Evolutionary conservation across 306 rosid species (phyloP), one percentile per base, ranked within the genome.

Genomic region (Myrica gale): DNA sequence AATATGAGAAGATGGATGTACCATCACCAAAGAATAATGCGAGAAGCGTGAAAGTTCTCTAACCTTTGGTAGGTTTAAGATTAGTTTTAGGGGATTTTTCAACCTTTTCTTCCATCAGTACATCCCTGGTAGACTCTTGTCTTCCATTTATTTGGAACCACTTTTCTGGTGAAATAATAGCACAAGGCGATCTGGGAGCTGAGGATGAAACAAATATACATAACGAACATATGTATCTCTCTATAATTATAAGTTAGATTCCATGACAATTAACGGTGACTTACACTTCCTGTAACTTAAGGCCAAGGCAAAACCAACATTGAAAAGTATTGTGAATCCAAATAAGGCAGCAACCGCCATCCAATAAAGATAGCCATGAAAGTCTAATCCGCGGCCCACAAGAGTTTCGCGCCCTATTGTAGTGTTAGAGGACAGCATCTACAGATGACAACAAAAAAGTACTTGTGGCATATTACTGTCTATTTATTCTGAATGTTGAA

Each of bases 251-350:
- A 61, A 5, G 5, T 32, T 26, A 61, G 68, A 23, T 23, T 23
- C 26, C 26, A 23, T 23, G 26, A 23, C 68, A 61, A 61, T 26
- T 26, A 44, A n/a, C 5, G 20, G 23, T 61, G 43, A 32, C 68
- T 61, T 61, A 61, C 68, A 17, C 45, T 61, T 61, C 11, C 12
- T 6, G 68, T 11, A 61, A 61, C 44, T 37, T 61, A 61, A 61
- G 32, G 68, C 43, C 68, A 61, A 61, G 20, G 68, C 37, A 37
- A 61, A 61, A 37, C 68, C 68, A 61, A 61, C 68, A 37, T 61
- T 61, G 37, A 32, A 61, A 9, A 61, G 45, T 37, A 61, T 19
- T 13, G 68, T 61, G 68, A 61, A 61, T 19, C 68, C 68, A 37
- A 13, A 12, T 61, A 61, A 61, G 44, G 68, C 68, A 61, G n/a